Evolutionary conservation across 1,139 yeast genomes (phyloP), one percentile per base, ranked within the genome.

Genomic region (Suhomyces panamericanus): DNA sequence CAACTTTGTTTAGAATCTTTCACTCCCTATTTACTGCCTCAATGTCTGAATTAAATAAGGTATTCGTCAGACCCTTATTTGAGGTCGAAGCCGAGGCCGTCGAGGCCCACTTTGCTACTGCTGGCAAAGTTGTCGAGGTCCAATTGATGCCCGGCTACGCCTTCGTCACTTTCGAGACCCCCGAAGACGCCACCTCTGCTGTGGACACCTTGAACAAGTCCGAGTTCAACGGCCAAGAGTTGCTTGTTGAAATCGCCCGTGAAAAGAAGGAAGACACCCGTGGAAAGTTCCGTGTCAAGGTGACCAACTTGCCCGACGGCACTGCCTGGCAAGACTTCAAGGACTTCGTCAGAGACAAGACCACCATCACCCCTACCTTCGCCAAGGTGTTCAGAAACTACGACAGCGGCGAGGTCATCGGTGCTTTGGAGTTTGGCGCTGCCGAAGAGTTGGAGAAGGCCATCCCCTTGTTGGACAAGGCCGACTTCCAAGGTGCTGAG

Each of bases 281-380:
- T 63, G 88, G 88, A 59, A 83, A 85, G 69, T 81, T 69, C 70
- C 81, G 95, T 74, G 81, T 84, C 48, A 79, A 82, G 61, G 78
- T 86, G 32, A 67, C 79, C 54, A 81, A 81, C 66, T 74, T 86
- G 59, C 90, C 90, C 55, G 86, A 83, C 56, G 83, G 84, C 51
- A 77, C 87, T 46, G 84, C 89, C 43, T 86, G 95, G 95, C 93
- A 86, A 75, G 91, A 85, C 61, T 78, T 86, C 62, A 86, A 86
- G 68, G 95, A 86, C 68, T 81, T 83, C 59, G 86, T 85, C 53
- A 74, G 88, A 64, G 91, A 85, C 52, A 81, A 81, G 60, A 76
- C 81, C 57, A 80, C 78, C 53, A 67, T 77, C 56, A 78, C 81
- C 50, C 87, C 90, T 47, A 79, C 83, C 39, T 86, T 83, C 65